These are phyloP conservation scores for Eucalyptus paniculata DNA, from an alignment of 345 rosid genomes.

Conservation along the genomic window DNA sequence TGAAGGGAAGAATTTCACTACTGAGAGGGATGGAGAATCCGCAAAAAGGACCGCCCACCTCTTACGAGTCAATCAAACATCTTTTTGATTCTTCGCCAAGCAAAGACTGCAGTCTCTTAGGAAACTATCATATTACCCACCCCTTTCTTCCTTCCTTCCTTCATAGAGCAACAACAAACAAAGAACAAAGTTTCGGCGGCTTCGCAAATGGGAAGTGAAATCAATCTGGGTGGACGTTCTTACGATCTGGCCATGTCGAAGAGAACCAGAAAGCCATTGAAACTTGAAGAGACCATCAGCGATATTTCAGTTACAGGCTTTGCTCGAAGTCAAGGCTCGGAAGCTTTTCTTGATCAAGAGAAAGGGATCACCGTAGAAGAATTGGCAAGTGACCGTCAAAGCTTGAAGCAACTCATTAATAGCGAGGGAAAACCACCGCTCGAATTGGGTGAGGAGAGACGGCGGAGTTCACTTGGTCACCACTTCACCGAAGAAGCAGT, in stretches of 20 bases:
- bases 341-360: not conserved
- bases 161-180: not conserved
- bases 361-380: not conserved
- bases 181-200: not conserved
- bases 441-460: not conserved
- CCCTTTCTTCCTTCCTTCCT: not conserved
- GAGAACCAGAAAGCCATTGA: constrained; percentile 61
- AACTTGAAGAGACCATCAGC: not conserved
- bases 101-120: not conserved
- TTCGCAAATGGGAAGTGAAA: constrained; percentile 29
- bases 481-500: constrained; percentile 37
- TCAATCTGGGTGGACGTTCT: constrained; percentile 14
- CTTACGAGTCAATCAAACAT: not conserved
- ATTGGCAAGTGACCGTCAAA: constrained; percentile 16
- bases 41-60: constrained; percentile 17
- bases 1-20: not conserved
- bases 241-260: constrained; percentile 57
- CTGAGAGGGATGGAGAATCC: not conserved
- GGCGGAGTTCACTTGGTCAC: constrained; percentile 26
- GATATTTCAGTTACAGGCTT: not conserved
- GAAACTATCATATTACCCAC: not conserved
- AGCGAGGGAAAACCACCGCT: constrained; percentile 2
- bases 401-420: constrained; percentile 53
- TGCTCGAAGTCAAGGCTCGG: not conserved
- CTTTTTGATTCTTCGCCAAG: constrained; percentile 3